These are phyloP conservation scores for Trametes hirsuta DNA, from an alignment of 1,284 basidiomycete species.

Conservation along the genomic window DNA sequence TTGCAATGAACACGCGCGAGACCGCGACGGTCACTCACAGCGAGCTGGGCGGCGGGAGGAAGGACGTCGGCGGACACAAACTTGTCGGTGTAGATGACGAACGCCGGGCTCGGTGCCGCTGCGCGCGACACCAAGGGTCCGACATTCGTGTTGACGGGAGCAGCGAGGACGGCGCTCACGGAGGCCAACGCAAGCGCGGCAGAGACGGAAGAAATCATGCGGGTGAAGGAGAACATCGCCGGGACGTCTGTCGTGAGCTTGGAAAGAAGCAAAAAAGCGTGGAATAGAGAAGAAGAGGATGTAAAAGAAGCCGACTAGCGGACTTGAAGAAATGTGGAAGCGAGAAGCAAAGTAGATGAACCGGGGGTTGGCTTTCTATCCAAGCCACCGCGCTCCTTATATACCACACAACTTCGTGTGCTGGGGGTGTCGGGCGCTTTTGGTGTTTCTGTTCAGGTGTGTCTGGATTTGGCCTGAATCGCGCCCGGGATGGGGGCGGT, in stretches of 20 bases:
- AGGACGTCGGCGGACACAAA: conserved; percentile 17
- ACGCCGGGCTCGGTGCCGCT: conserved; percentile 17
- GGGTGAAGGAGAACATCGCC: conserved; percentile 24
- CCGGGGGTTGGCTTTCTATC: conserved; percentile 5
- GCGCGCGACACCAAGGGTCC: conserved; percentile 4
- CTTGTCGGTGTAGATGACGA: conserved; percentile 20
- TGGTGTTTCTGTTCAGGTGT: too few relatives aligned
- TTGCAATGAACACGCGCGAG: too few relatives aligned
- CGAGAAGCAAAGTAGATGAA: conserved; percentile 16
- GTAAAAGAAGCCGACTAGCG: conserved; percentile 17
- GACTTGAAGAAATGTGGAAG: conserved; percentile 16
- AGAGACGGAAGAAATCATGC: conserved; percentile 21
- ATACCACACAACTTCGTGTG: not conserved
- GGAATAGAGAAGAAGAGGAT: too few relatives aligned
- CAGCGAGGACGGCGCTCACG: conserved; percentile 18
- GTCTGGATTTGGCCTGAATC: too few relatives aligned
- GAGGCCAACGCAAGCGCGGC: conserved; percentile 21
- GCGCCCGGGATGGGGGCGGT: too few relatives aligned
- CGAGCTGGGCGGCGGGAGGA: conserved; percentile 7
- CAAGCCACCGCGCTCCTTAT: not conserved
- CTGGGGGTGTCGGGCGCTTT: too few relatives aligned
- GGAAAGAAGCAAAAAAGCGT: conserved; percentile 1
- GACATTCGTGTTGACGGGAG: conserved; percentile 6
- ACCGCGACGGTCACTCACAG: not conserved
- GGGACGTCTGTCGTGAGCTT: conserved; percentile 4